Evolutionary conservation across 2,329 filamentous ascomycete species (phyloP).

Genomic region (Talaromyces sp.): DNA sequence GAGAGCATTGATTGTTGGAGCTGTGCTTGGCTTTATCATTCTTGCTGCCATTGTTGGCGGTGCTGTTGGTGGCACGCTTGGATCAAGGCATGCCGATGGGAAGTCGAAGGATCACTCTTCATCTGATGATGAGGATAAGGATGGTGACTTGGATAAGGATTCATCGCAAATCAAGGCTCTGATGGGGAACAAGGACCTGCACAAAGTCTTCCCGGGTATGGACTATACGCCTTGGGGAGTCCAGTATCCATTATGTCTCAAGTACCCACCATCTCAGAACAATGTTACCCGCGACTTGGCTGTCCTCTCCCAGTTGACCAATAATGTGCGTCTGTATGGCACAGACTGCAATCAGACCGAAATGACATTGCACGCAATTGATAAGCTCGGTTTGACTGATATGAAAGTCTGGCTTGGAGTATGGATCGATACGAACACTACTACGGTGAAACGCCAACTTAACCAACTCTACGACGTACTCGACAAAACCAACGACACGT

Average conservation of each 20-base stretch:
- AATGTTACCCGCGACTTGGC: slow-evolving; percentile 92
- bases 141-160: slow-evolving; percentile 72
- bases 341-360: slow-evolving; percentile 98
- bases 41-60: slow-evolving; percentile 73
- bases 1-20: slow-evolving; percentile 69
- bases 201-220: slow-evolving; percentile 93
- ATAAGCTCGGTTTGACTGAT: slow-evolving; percentile 68
- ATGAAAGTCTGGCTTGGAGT: slow-evolving; percentile 95
- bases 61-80: slow-evolving; percentile 71
- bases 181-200: slow-evolving; percentile 77
- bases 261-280: slow-evolving; percentile 82
- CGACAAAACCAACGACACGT: slow-evolving; percentile 52
- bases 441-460: slow-evolving; percentile 82
- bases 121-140: slow-evolving; percentile 60
- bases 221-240: slow-evolving; percentile 93
- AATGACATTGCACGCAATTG: slow-evolving; percentile 84
- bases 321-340: slow-evolving; percentile 84
- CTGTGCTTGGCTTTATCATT: slow-evolving; percentile 67
- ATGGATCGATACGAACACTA: slow-evolving; percentile 82
- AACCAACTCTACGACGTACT: slow-evolving; percentile 82
- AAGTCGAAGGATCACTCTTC: slow-evolving; percentile 54
- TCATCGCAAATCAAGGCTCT: slow-evolving; percentile 79
- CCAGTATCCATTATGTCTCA: slow-evolving; percentile 82
- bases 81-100: slow-evolving; percentile 53
- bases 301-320: slow-evolving; percentile 85